Conservation (phyloP, 768 basidiomycete species). For the Phanerochaete carnosa region DNA sequence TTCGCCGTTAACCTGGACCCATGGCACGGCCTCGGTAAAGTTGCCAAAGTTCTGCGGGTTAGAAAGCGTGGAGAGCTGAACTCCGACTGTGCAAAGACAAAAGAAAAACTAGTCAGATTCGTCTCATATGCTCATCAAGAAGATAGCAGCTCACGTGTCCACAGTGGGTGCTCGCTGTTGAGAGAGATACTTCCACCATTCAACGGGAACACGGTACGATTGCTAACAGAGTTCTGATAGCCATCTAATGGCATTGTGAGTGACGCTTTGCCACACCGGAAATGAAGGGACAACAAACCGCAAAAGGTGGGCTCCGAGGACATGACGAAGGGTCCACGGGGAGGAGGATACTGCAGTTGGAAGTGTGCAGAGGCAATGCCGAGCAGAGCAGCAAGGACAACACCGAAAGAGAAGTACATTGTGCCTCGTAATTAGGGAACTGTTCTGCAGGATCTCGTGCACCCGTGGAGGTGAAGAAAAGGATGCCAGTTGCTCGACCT, state of each 20-base stretch:
- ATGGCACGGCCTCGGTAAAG: slow-evolving; percentile 54
- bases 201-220: slow-evolving; percentile 70
- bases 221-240: slow-evolving; percentile 46
- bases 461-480: background rate
- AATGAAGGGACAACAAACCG: slow-evolving; percentile 36
- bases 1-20: slow-evolving; percentile 48
- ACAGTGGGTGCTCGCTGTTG: slow-evolving; percentile 62
- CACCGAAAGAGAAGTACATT: slow-evolving; percentile 35
- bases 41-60: slow-evolving; percentile 62
- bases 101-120: background rate
- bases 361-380: slow-evolving; percentile 57
- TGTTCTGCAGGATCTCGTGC: background rate
- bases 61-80: slow-evolving; percentile 50
- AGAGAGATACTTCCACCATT: slow-evolving; percentile 56
- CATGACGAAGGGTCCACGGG: slow-evolving; percentile 68
- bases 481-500: background rate
- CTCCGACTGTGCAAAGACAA: slow-evolving; percentile 37
- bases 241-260: slow-evolving; percentile 48
- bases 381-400: slow-evolving; percentile 34
- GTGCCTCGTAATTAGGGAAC: background rate
- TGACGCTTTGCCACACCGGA: background rate
- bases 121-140: too few species aligned
- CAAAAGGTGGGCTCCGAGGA: slow-evolving; percentile 61
- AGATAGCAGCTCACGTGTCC: slow-evolving; percentile 45
- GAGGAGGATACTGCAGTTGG: slow-evolving; percentile 70